Conservation (phyloP, 2,329 filamentous ascomycete genomes). For the Xylaria multiplex region DNA sequence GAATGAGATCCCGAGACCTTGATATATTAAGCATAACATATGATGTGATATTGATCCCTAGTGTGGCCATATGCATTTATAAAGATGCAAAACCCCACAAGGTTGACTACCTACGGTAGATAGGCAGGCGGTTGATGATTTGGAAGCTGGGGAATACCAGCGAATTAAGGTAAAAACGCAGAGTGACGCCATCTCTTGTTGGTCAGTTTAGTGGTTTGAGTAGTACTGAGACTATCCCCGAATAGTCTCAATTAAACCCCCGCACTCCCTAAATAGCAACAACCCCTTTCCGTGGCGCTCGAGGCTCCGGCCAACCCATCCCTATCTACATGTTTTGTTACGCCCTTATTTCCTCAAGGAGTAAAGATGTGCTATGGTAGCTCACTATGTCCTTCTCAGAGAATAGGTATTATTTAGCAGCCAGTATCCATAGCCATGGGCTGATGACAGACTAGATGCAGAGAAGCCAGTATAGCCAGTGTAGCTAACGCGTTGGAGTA, state of each 20-base stretch:
- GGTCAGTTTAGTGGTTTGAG: background rate
- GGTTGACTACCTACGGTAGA: too few relatives aligned
- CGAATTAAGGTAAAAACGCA: conserved; percentile 18
- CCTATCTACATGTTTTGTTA: background rate
- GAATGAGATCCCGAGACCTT: too few relatives aligned
- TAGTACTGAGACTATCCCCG: conserved; percentile 25
- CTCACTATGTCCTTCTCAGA: too few relatives aligned
- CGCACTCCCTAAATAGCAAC: conserved; percentile 21
- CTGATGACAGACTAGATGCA: background rate
- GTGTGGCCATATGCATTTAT: too few relatives aligned
- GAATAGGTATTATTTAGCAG: too few relatives aligned
- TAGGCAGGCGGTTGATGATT: background rate
- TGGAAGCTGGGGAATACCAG: conserved; percentile 1
- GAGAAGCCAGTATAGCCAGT: background rate
- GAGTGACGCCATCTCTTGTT: conserved; percentile 31
- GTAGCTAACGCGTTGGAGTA: background rate
- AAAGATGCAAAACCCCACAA: too few relatives aligned
- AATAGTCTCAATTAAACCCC: conserved; percentile 35
- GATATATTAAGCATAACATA: too few relatives aligned
- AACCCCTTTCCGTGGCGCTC: conserved; percentile 2
- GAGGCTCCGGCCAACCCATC: background rate
- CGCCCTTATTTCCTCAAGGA: background rate
- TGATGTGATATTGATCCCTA: too few relatives aligned
- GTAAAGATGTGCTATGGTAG: background rate
- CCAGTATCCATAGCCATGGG: background rate